Evolutionary conservation across 768 basidiomycete species (phyloP), one percentile per base, ranked within the genome.

Genomic region (Suillus paluster): DNA sequence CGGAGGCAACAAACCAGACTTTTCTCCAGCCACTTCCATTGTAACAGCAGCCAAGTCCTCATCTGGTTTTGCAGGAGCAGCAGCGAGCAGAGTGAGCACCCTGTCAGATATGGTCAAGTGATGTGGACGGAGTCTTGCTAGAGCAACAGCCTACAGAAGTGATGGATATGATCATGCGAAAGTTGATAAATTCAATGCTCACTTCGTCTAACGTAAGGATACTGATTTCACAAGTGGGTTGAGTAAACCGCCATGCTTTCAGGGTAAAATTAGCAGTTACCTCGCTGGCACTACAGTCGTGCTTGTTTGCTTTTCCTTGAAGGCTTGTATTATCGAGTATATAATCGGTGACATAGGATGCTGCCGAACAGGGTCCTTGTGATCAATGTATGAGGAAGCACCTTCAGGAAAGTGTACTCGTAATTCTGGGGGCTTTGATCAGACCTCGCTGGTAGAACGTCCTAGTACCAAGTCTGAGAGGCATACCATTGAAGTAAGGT

Each of bases 401-500:
- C 66, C 68, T 1, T 74, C 72, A 36, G 80, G 76, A 63, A 82
- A 82, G 66, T 84, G 83, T 8, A 82, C 82, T 23, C 80, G 78
- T 10, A 83, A 70, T 62, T 83, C 81, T 82, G 25, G 23, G 19
- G 4, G 25, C 25, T 11, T 60, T n/a, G 25, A 45, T 56, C 5
- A 62, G 25, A 30, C 23, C 39, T 30, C 21, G 45, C 15, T 34
- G 17, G 33, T 30, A 46, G 21, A 19, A n/a, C n/a, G 30, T 25
- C 36, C 15, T 66, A 58, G 58, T 69, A 42, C 17, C 57, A 52
- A 15, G 21, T 10, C 23, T 19, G 25, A 21, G 21, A 14, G 30
- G 33, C 60, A 17, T 52, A 80, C 82, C 84, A 68, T 87, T 86
- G 72, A 83, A 84, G 70, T 86, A 87, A 2, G 85, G 84, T 14